Base-by-base conservation (phyloP, 148 eudicot species). In the Heliosperma pusillum region DNA sequence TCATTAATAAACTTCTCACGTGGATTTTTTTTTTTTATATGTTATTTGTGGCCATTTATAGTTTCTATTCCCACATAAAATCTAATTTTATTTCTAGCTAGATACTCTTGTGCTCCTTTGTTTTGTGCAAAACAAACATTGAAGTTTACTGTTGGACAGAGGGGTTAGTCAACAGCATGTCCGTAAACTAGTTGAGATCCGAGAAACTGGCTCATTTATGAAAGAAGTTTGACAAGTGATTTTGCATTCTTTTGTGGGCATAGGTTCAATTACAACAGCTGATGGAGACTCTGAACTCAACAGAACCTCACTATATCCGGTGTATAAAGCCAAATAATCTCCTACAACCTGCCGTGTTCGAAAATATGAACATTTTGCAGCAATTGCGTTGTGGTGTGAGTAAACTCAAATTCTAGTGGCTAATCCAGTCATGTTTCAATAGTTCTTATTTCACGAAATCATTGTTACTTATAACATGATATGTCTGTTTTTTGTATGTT, bases 371-470 rank as follows among this genome's bases (percentile, higher is more conserved):
- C 81, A 85, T 92, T 79, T 82, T 96, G 86, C 99, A 92, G 82
- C 99, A 96, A 82, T 68, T 96, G 79, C 97, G 97, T 56, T 96
- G 99, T 89, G 99, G 99, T 79, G 99, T 96, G 85, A 96, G 97
- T 92, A 74, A 50, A 19, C 77, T 77, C 70, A 60, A 13, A 44
- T 44, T 75, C 71, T 67, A 20, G 25, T 60, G 69, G 40, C 55
- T 66, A 33, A 77, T 74, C 64, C 20, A 62, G 26, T 64, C n/a
- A 22, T 26, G 12, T 40, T 19, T 29, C 22, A n/a, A 7, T 72
- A 59, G 17, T 64, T 17, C 40, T 7, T 69, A 0, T 45, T 66
- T 58, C 55, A 30, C 11, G 29, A 15, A 63, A 58, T 42, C 19
- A 44, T 15, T n/a, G 10, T 64, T 53, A 7, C 47, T 67, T 67